Evolutionary conservation across 306 rosid species (phyloP), one percentile per base, ranked within the genome.

Genomic region (Cicer yamashitae): DNA sequence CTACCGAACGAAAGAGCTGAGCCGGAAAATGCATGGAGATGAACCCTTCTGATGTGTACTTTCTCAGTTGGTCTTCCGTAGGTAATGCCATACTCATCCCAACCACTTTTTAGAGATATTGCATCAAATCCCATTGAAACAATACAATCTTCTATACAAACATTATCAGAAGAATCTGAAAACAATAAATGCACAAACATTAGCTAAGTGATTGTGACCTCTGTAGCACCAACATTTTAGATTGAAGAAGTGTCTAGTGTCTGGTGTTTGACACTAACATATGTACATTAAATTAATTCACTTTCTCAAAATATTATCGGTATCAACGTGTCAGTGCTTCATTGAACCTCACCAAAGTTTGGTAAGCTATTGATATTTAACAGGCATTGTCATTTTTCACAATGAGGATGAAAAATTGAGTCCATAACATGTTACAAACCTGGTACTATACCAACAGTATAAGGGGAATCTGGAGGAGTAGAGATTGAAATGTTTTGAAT

Each of bases 11-110:
- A 96, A 83, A 96, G 72, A 66, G 92, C 84, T 76, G 98, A 84
- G 56, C 99, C 98, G 8, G 97, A 82, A 84, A 77, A 81, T 51
- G 99, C 90, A 47, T 72, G 68, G 18, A 96, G 89, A 79, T 84
- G 57, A 76, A 90, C 92, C 64, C 85, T 81, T 74, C 99, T 83
- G 80, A 96, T 89, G 86, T 96, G 99, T 4, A 96, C 87, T 70
- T 92, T 84, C 82, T 71, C 83, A 10, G 93, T 84, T 18, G 99
- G 96, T 82, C 96, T 88, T 48, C 96, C 99, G 76, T 88, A 96
- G 46, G 88, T 77, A 47, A 92, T 89, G 41, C 98, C 98, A 51
- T 96, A 96, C 79, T 96, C 93, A 71, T 96, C 98, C 99, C 99
- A 96, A 51, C 99, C 99, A 83, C 99, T 96, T 90, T 92, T 92